Conservation (phyloP, 2,329 filamentous ascomycete genomes). For the Penicillium decumbens region DNA sequence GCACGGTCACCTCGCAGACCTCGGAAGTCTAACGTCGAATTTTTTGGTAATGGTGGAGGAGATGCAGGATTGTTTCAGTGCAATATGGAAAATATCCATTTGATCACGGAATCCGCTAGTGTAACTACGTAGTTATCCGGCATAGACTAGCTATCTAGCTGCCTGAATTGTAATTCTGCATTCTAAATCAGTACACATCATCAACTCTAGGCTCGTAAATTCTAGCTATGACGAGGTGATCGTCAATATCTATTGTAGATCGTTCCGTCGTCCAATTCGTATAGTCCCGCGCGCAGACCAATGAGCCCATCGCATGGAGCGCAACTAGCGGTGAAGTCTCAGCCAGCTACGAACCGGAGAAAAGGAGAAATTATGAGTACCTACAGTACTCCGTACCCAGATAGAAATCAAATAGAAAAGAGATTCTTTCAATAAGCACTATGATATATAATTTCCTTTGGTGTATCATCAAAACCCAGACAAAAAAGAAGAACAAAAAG, state of each 20-base stretch:
- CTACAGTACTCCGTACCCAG: too few relatives aligned
- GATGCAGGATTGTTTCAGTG: slow-evolving; percentile 8
- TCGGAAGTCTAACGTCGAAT: slow-evolving; percentile 7
- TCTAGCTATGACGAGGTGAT: slow-evolving; percentile 7
- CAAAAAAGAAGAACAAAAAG: slow-evolving; percentile 2
- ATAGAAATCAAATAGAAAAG: neutral
- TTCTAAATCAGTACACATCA: neutral
- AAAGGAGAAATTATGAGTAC: neutral
- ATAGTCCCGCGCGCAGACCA: neutral
- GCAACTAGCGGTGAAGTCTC: slow-evolving; percentile 1
- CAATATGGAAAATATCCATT: neutral
- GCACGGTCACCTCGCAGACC: too few relatives aligned
- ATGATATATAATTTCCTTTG: slow-evolving; percentile 20
- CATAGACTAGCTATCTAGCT: neutral
- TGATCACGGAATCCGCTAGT: neutral
- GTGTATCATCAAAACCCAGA: slow-evolving; percentile 18
- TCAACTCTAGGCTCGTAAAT: neutral
- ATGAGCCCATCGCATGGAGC: slow-evolving; percentile 2
- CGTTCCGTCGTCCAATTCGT: neutral
- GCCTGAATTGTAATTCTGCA: neutral
- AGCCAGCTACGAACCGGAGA: neutral
- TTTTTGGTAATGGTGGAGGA: slow-evolving; percentile 11
- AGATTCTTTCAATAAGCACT: slow-evolving; percentile 14
- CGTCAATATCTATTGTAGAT: neutral
- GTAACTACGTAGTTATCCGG: too few relatives aligned